Base-by-base conservation (phyloP, 345 rosid genomes). In the Sisymbrium altissimum region DNA sequence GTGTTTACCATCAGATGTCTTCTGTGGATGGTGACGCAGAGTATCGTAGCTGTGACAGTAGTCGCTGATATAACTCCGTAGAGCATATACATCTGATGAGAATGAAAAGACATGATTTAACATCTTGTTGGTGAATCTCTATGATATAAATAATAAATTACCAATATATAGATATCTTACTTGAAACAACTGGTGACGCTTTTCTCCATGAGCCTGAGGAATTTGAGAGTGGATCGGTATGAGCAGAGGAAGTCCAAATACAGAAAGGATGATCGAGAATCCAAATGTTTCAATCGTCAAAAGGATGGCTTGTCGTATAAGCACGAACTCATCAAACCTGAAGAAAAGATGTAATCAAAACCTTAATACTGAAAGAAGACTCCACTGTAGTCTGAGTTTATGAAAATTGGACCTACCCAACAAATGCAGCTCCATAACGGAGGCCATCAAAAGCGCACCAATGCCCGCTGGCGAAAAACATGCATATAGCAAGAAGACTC, bases 361-460 rank as follows among this genome's bases (percentile, higher is more conserved):
- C 48, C 68, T 19, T 39, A 15, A 40, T 39, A 56, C 8, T 56
- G 43, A 45, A 7, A 27, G 27, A 39, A 59, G 63, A 21, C 15
- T 41, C 29, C 61, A 57, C 2, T 65, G 23, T 52, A 30, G 23
- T 38, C 33, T n/a, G 18, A 69, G 44, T 62, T 49, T 43, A 43
- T 13, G 15, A 64, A 56, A 19, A 29, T 50, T 30, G 33, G 63
- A 78, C 96, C 79, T 80, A 94, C 98, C 98, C 98, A 39, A 87
- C 78, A 85, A 94, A 94, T 50, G 98, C 98, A 73, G 98, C 90
- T 70, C 96, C 93, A 54, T 91, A 94, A 10, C 90, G 91, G 49
- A 94, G 93, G 71, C 98, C 98, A 82, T 91, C 98, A 63, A 94
- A 94, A 72, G 98, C 93, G 69, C 98, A 94, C 98, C 97, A 95